Evolutionary conservation across 768 basidiomycete species (phyloP), one percentile per base, ranked within the genome.

Genomic region (Scleroderma citrinum): DNA sequence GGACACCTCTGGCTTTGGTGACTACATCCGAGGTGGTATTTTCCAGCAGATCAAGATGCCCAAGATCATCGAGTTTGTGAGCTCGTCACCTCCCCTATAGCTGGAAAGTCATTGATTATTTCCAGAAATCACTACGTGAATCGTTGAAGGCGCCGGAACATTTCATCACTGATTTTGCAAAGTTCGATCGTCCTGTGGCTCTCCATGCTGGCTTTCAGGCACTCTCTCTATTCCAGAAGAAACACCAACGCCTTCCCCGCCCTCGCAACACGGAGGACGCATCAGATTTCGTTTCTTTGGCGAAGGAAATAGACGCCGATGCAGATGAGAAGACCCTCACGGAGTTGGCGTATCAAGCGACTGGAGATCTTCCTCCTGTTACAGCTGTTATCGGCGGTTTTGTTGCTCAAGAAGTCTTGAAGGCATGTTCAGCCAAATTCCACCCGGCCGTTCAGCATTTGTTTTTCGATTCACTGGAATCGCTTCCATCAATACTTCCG

Each of bases 11-110:
- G 76, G 76, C 31, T 64, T 96, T 11, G 75, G 83, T 23, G 75
- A 80, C 39, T 98, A 98, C 70, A 80, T 83, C 56, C 64, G 80
- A 24, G 96, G 95, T 21, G 96, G 96, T 32, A 87, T 94, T 53
- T 99, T 97, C 66, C 92, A 90, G 7, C 96, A 99, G 68, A 93
- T 98, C 55, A 99, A 98, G 73, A 95, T 97, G 92, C 96, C 96
- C 10, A 98, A 95, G 71, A 77, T 92, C 44, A 72, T 97, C 43
- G 82, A 92, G 64, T 99, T 97, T 60, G 95, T 97, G 59, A 61
- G 92, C 76, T 3, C 23, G 36, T 21, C 14, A 34, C 12, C 21
- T 16, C 24, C 43, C 32, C 13, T 56, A 34, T 44, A 23, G 19
- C 34, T 30, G 5, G 12, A 7, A 11, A 29, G 39, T 34, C 39